Base-by-base conservation (phyloP, 2,329 filamentous ascomycete species). In the Phaeosphaeriaceae sp. region DNA sequence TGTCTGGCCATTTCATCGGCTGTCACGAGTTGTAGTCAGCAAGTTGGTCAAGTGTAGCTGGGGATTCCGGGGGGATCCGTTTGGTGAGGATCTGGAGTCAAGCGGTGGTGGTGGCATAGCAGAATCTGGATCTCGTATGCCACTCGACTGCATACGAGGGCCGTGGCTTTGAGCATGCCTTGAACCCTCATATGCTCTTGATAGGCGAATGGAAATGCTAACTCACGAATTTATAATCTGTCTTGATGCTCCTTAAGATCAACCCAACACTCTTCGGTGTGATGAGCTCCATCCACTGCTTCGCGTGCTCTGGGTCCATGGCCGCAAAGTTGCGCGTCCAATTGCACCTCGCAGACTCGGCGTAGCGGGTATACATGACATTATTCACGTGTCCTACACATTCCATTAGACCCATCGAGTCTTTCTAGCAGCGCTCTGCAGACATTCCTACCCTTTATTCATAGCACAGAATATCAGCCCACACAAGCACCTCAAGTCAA, bases 141-240 rank as follows among this genome's bases (percentile, higher is more conserved):
- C n/a, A n/a, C 7, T 36, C 31, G 31, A 36, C 2, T n/a, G 25
- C 22, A 6, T 21, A 13, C 24, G 47, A 49, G 19, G 15, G n/a
- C n/a, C n/a, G n/a, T n/a, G n/a, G n/a, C n/a, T n/a, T n/a, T n/a
- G n/a, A n/a, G n/a, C n/a, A n/a, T n/a, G n/a, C n/a, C n/a, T n/a
- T 27, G 25, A 27, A 9, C 25, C 4, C 9, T 27, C 9, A 27
- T 9, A 27, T 27, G 25, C 25, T 21, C 21, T 48, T 3, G 10
- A 5, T 21, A 48, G n/a, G 7, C 2, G n/a, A 1, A 46, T 19
- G 15, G 20, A 48, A 20, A 51, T 47, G 61, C 20, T 27, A 36
- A 83, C 89, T 63, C 74, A 95, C 92, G 79, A 96, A 93, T 80
- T 97, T 97, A 78, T 90, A 97, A 65, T 96, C 89, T 0, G 91